Evolutionary conservation across 176 grass and related monocot genomes (phyloP).

Genomic region (Aegilops umbellulata): DNA sequence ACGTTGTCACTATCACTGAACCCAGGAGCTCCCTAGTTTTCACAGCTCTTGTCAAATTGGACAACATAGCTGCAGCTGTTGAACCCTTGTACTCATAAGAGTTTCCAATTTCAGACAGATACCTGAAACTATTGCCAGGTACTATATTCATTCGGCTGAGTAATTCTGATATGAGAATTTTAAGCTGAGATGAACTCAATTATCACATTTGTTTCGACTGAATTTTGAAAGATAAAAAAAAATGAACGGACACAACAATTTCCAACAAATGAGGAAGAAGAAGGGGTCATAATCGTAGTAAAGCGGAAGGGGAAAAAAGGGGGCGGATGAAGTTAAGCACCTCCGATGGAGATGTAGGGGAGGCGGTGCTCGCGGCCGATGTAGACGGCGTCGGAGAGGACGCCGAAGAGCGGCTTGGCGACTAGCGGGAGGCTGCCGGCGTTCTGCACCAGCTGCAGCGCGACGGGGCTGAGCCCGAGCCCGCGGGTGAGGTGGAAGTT

Average conservation of each 20-base stretch:
- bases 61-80: not conserved
- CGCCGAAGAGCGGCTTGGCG: conserved; percentile 76
- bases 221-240: not conserved
- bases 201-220: not conserved
- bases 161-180: not conserved
- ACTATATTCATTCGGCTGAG: not conserved
- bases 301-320: not conserved
- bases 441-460: conserved; percentile 75
- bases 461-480: conserved; percentile 47
- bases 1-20: not conserved
- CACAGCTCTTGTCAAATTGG: not conserved
- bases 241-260: not conserved
- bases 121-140: not conserved
- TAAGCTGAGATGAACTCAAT: not conserved
- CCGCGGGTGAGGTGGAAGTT: conserved; percentile 74
- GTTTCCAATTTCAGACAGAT: not conserved
- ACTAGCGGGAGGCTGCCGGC: conserved; percentile 67
- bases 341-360: conserved; percentile 73
- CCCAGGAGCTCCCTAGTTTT: not conserved
- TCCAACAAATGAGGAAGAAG: not conserved
- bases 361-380: conserved; percentile 54
- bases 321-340: conserved; percentile 9
- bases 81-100: not conserved
- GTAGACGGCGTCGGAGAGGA: conserved; percentile 67
- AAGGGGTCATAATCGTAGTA: not conserved